Evolutionary conservation across 2,329 filamentous ascomycete species (phyloP), one percentile per base, ranked within the genome.

Genomic region (Pseudocercospora cruenta): DNA sequence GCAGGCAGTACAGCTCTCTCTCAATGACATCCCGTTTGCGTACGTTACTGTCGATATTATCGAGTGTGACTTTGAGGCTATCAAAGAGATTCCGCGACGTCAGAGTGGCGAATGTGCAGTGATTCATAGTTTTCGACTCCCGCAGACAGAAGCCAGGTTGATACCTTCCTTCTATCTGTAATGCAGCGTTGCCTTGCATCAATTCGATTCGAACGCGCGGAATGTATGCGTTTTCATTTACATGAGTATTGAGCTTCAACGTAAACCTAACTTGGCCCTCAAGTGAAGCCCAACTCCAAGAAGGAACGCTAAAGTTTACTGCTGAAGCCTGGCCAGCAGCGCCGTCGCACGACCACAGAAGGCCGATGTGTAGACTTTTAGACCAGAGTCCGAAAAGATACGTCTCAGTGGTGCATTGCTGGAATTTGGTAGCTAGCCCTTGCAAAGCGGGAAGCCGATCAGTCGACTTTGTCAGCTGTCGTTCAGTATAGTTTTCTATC

Each of bases 361-460:
- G 22, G 19, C 19, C 22, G 45, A 24, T 10, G 10, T 49, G 45
- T 24, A 49, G 19, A 6, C 22, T 24, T 21, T 4, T 3, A 24
- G 7, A 21, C 67, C 67, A 69, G 5, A 67, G 26, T 14, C 67
- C 67, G 7, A 61, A 58, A 5, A 69, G 19, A 55, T 69, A 67
- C 1, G 21, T 26, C 39, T 60, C 66, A 26, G 47, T 19, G 21
- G 33, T 58, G 12, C 51, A 39, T 22, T 36, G 26, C 47, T 60
- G 60, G n/a, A 65, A 61, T 14, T 62, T 55, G 3, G 31, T 24
- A 9, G 67, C 67, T 5, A 69, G 43, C 22, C 64, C 67, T 8
- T 64, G 64, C 3, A 69, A 16, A 31, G 67, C 64, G 16, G 64
- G 55, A 19, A 69, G 62, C 12, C 51, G 43, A 39, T 69, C 67